Evolutionary conservation across 2,329 filamentous ascomycete genomes (phyloP), one percentile per base, ranked within the genome.

Genomic region (Colletotrichum godetiae): DNA sequence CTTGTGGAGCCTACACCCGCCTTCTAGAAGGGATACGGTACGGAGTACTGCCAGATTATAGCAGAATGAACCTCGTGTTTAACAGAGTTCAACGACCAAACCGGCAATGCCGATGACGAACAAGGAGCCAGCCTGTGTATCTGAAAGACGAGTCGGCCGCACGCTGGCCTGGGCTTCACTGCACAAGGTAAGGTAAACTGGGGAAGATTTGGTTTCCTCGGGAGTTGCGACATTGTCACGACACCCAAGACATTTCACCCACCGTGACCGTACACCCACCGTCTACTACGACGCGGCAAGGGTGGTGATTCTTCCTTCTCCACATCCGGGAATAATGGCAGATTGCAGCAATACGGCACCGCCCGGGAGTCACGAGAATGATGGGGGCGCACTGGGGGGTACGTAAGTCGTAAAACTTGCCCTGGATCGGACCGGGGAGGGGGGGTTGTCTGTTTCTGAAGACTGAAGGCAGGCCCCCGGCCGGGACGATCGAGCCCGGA

Each of bases 401-500:
- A 42, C 37, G 37, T 42, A 42, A 42, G 37, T 42, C 37, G 6
- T 42, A 19, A 13, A 42, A 19, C 5, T 42, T 42, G 42, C 42
- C 42, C 42, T 49, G 15, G 42, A 22, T 19, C 42, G 42, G 42
- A 49, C 42, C 42, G 19, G 19, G 42, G 15, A 11, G n/a, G 42
- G 19, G 46, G 24, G 24, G 42, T 22, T 24, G 0, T 46, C 19
- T 37, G 11, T 37, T 22, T 49, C 19, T n/a, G 19, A 7, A 13
- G 46, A 35, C 24, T 27, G 42, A 11, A 42, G 27, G 27, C 27
- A 29, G 27, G 27, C 27, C 13, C 31, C n/a, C 10, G 10, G 22
- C 53, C 64, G 27, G 27, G 24, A 19, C 58, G 35, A n/a, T 59
- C 64, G 46, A 19, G 66, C 49, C 58, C 66, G 66, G 59, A 64